A percentile compares a stretch with the other conserved stretches of the same genome.
Conservation (phyloP, 1,284 basidiomycete genomes). For the Moesziomyces sp. region DNA sequence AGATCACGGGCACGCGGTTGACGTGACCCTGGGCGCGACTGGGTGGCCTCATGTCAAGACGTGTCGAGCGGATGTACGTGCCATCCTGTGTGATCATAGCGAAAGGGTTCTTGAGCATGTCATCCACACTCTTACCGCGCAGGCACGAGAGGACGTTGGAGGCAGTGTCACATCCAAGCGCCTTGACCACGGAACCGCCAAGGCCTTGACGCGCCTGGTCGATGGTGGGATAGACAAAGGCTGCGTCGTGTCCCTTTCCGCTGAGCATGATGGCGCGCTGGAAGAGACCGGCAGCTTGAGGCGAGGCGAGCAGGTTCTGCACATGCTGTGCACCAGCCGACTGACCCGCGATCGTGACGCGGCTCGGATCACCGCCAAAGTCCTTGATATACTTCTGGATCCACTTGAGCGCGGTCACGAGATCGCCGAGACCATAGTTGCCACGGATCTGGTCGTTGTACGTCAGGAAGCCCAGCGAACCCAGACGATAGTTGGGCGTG, state of each 20-base stretch:
- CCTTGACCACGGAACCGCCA: constrained; percentile 23
- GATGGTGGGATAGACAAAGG: constrained; percentile 24
- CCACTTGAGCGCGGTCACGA: constrained; percentile 69
- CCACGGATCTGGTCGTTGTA: constrained; percentile 46
- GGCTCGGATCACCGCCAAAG: constrained; percentile 76
- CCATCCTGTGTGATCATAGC: constrained; percentile 34
- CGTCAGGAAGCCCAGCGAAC: constrained; percentile 43
- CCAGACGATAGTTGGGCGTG: constrained; percentile 72
- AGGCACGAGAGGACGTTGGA: constrained; percentile 45
- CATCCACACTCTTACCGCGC: constrained; percentile 20
- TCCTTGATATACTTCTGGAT: constrained; percentile 72
- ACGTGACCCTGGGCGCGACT: constrained; percentile 23
- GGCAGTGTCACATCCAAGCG: constrained; percentile 32
- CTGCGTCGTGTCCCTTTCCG: constrained; percentile 25
- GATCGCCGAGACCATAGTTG: constrained; percentile 61
- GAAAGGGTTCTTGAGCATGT: constrained; percentile 18
- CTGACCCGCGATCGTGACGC: constrained; percentile 86
- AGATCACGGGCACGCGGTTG: constrained; percentile 51
- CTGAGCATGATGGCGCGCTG: constrained; percentile 39
- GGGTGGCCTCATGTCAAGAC: constrained; percentile 38
- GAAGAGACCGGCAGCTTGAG: constrained; percentile 35
- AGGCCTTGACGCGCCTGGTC: constrained; percentile 15
- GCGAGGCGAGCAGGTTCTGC: constrained; percentile 35
- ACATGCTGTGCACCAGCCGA: constrained; percentile 77
- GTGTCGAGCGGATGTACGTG: constrained; percentile 29